A percentile compares a stretch with the other conserved stretches of the same genome.
phyloP scores from a whole-genome alignment of 75 land plant species.

The Pseudotsuga menziesii region DNA sequence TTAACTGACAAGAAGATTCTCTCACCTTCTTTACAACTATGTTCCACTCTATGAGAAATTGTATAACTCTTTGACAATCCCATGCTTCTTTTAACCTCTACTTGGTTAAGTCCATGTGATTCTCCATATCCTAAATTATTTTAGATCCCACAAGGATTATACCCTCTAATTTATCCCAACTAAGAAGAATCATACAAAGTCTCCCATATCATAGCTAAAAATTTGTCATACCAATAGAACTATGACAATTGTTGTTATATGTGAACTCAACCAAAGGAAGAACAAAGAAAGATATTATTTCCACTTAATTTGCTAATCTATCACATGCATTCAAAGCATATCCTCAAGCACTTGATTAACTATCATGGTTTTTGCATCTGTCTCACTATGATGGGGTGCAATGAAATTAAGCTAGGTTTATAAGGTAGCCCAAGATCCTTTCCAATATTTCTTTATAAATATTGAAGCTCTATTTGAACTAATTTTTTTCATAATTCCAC shows the following conservation, averaged over 20 bases:
- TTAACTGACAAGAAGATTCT: too few relatives aligned
- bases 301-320: not conserved
- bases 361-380: not conserved
- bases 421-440: too few relatives aligned
- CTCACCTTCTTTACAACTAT: too few relatives aligned
- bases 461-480: not conserved
- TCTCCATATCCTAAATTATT: not conserved
- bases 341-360: not conserved
- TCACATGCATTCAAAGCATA: not conserved
- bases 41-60: too few relatives aligned
- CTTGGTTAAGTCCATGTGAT: not conserved
- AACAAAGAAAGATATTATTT: not conserved
- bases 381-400: not conserved
- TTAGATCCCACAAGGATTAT: too few relatives aligned
- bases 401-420: not conserved
- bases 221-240: not conserved
- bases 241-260: not conserved
- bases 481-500: not conserved
- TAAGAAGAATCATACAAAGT: not conserved
- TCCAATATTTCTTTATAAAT: too few relatives aligned
- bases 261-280: not conserved
- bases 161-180: not conserved
- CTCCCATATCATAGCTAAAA: not conserved
- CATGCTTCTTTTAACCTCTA: too few relatives aligned
- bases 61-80: too few relatives aligned